A percentile compares a stretch with the other conserved stretches of the same genome.
Conservation (phyloP, 108 stramenopile genomes). For the Skeletonema costatum region DNA sequence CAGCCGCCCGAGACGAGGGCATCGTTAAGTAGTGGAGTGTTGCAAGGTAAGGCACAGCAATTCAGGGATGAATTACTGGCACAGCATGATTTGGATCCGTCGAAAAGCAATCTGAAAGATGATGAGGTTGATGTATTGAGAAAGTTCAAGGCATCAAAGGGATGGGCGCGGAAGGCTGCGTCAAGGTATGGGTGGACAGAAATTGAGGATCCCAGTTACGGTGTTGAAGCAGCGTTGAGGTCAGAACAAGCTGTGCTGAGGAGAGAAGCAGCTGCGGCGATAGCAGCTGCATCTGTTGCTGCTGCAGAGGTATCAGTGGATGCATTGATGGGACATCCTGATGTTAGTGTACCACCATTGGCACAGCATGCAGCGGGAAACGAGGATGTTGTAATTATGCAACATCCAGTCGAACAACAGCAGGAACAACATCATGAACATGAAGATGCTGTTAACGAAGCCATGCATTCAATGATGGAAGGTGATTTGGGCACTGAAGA, state of each 20-base stretch:
- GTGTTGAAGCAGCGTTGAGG: background rate
- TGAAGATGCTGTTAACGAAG: background rate
- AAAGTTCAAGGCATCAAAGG: slow-evolving; percentile 33
- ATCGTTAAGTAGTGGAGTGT: background rate
- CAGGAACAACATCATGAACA: background rate
- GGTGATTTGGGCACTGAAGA: background rate
- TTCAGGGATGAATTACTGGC: slow-evolving; percentile 21
- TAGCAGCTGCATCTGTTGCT: background rate
- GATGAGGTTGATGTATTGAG: slow-evolving; percentile 23
- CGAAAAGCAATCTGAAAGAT: slow-evolving; percentile 8
- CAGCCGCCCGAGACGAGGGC: background rate
- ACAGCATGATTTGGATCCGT: slow-evolving; percentile 10
- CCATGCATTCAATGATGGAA: background rate
- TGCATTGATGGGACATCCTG: background rate
- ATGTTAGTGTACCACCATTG: background rate
- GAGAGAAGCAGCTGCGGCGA: background rate
- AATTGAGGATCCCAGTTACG: background rate
- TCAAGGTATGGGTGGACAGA: slow-evolving; percentile 18
- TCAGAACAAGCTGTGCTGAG: background rate
- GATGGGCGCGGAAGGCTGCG: slow-evolving; percentile 36
- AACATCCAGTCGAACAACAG: background rate
- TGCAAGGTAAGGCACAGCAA: slow-evolving; percentile 25
- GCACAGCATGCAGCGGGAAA: background rate
- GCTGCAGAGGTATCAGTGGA: background rate
- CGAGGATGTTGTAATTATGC: background rate